Conservation (phyloP, 345 rosid species). For the Hibiscus tridactylites region DNA sequence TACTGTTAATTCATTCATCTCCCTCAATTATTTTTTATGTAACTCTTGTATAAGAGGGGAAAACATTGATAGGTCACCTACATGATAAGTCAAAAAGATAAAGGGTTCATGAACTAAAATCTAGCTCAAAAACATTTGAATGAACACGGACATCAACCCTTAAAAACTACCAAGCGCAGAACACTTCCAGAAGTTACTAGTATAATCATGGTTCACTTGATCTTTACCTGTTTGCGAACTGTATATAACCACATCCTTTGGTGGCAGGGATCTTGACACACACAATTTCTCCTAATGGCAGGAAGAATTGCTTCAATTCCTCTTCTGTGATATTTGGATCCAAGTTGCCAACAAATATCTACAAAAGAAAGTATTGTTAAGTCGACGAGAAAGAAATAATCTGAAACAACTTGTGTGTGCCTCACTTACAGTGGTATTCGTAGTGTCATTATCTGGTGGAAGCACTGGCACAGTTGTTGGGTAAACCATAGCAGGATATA, state of each 20-base stretch:
- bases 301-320: slow-evolving; percentile 67
- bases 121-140: neutral
- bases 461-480: slow-evolving; percentile 49
- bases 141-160: neutral
- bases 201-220: neutral
- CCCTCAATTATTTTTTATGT: neutral
- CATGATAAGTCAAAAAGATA: neutral
- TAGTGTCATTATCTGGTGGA: slow-evolving; percentile 60
- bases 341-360: slow-evolving; percentile 73
- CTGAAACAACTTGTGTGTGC: neutral
- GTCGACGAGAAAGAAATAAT: slow-evolving; percentile 12
- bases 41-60: slow-evolving; percentile 10
- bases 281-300: slow-evolving; percentile 63
- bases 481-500: slow-evolving; percentile 59
- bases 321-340: slow-evolving; percentile 84
- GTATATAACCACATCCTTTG: slow-evolving; percentile 88
- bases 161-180: neutral
- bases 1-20: neutral
- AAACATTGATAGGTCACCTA: slow-evolving; percentile 4
- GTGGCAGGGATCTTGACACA: slow-evolving; percentile 79
- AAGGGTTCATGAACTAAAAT: neutral
- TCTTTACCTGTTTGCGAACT: slow-evolving; percentile 57
- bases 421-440: slow-evolving; percentile 74
- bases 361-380: slow-evolving; percentile 24
- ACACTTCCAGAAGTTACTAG: neutral